Evolutionary conservation across 2,329 filamentous ascomycete species (phyloP).

Genomic region (Eutypa lata): DNA sequence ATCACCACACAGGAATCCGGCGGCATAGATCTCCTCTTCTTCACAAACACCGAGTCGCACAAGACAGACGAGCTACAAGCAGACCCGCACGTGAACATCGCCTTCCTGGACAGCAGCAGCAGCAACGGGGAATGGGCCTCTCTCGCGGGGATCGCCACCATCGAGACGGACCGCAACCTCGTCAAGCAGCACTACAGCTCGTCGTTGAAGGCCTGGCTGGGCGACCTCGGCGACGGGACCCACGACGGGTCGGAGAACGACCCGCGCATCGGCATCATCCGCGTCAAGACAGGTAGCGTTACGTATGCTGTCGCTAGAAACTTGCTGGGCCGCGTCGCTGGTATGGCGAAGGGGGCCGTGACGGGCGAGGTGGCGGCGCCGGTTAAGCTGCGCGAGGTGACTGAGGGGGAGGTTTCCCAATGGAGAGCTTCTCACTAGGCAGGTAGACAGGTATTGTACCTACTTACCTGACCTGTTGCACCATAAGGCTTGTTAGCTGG

Average conservation of each 20-base stretch:
- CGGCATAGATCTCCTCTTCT: constrained; percentile 80
- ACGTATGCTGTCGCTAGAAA: constrained; percentile 69
- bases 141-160: constrained; percentile 65
- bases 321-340: constrained; percentile 58
- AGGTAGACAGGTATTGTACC: too few species aligned
- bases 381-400: constrained; percentile 76
- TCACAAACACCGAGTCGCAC: constrained; percentile 85
- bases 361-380: constrained; percentile 68
- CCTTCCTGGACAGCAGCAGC: constrained; percentile 62
- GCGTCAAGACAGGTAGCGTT: constrained; percentile 66
- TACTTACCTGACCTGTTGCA: too few species aligned
- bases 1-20: constrained; percentile 59
- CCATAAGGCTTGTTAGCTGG: too few species aligned
- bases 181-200: constrained; percentile 75
- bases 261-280: constrained; percentile 79
- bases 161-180: constrained; percentile 65
- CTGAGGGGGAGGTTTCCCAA: constrained; percentile 60
- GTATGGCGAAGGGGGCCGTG: constrained; percentile 71
- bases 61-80: constrained; percentile 76
- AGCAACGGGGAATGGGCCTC: constrained; percentile 82
- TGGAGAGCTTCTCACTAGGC: too few species aligned
- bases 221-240: constrained; percentile 76
- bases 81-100: constrained; percentile 74
- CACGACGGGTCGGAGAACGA: constrained; percentile 80
- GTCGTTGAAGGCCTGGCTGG: constrained; percentile 76